Evolutionary conservation across 108 stramenopile genomes (phyloP).

Genomic region (Skeletonema menzelii): DNA sequence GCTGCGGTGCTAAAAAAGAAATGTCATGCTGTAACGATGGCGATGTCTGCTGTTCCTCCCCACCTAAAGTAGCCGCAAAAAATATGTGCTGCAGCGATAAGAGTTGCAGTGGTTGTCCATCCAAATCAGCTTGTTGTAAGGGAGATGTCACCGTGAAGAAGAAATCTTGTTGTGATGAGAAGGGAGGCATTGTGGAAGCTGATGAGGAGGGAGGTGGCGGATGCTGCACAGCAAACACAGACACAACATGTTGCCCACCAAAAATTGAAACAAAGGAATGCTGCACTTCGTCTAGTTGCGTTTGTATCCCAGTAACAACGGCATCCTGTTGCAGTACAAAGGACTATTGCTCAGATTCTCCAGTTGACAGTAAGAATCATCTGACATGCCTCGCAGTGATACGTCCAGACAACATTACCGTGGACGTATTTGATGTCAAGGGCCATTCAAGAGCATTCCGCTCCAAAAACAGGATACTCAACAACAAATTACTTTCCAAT

Average conservation of each 20-base stretch:
- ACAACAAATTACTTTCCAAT: background rate
- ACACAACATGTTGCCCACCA: background rate
- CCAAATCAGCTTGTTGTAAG: background rate
- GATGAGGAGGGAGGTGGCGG: background rate
- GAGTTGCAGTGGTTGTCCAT: background rate
- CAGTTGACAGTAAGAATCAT: background rate
- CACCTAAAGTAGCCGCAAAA: background rate
- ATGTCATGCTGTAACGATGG: background rate
- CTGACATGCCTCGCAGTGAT: conserved; percentile 32
- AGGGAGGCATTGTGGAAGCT: background rate
- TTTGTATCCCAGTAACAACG: background rate
- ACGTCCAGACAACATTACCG: conserved; percentile 13
- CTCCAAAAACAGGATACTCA: background rate
- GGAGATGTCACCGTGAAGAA: background rate
- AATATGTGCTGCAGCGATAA: background rate
- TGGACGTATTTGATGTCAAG: conserved; percentile 32
- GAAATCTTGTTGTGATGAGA: background rate
- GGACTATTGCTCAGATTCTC: background rate
- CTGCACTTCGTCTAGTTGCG: background rate
- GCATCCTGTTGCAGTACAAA: background rate
- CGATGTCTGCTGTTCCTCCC: background rate
- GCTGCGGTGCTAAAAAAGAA: background rate
- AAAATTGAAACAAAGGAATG: background rate
- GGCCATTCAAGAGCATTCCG: conserved; percentile 25
- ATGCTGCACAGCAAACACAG: background rate